Evolutionary conservation across 2,329 filamentous ascomycete species (phyloP).

Genomic region (Lecanicillium sp.): DNA sequence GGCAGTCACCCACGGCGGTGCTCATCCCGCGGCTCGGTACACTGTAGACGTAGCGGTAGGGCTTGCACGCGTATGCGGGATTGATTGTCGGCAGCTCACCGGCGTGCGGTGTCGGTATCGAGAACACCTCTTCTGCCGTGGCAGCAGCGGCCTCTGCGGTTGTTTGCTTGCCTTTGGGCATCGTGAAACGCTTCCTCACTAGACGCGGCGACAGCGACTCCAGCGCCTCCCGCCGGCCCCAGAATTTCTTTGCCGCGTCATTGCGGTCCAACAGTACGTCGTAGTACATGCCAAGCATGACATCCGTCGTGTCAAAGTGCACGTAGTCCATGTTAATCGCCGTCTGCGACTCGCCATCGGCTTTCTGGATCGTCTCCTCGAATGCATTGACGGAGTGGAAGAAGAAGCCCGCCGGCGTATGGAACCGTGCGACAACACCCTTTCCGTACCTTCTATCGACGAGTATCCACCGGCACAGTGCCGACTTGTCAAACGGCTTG

Average conservation of each 20-base stretch:
- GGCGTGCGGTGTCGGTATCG: slow-evolving; percentile 32
- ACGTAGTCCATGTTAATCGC: slow-evolving; percentile 49
- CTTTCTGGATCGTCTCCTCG: slow-evolving; percentile 45
- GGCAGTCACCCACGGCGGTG: slow-evolving; percentile 46
- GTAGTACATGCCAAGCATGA: slow-evolving; percentile 59
- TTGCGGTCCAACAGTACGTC: slow-evolving; percentile 50
- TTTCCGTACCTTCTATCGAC: slow-evolving; percentile 54
- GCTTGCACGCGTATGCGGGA: slow-evolving; percentile 40
- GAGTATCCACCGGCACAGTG: slow-evolving; percentile 59
- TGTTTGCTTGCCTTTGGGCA: not conserved
- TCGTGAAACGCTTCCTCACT: slow-evolving; percentile 2
- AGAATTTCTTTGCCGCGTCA: slow-evolving; percentile 3
- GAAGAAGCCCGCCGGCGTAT: slow-evolving; percentile 58
- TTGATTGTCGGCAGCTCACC: slow-evolving; percentile 59
- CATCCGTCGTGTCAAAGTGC: slow-evolving; percentile 15
- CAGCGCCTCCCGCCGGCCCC: slow-evolving; percentile 24
- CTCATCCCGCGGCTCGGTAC: slow-evolving; percentile 46
- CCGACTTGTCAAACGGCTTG: slow-evolving; percentile 46
- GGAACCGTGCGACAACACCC: slow-evolving; percentile 58
- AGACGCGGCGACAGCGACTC: slow-evolving; percentile 16
- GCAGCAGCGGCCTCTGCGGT: not conserved
- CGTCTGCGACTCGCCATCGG: slow-evolving; percentile 53
- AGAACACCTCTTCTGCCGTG: slow-evolving; percentile 20
- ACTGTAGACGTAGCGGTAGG: slow-evolving; percentile 51
- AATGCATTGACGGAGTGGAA: slow-evolving; percentile 71